Percentiles rank a stretch among this genome's conserved stretches.
phyloP scores from a whole-genome alignment of 495 filamentous ascomycete genomes.

The Penicillium steckii region DNA sequence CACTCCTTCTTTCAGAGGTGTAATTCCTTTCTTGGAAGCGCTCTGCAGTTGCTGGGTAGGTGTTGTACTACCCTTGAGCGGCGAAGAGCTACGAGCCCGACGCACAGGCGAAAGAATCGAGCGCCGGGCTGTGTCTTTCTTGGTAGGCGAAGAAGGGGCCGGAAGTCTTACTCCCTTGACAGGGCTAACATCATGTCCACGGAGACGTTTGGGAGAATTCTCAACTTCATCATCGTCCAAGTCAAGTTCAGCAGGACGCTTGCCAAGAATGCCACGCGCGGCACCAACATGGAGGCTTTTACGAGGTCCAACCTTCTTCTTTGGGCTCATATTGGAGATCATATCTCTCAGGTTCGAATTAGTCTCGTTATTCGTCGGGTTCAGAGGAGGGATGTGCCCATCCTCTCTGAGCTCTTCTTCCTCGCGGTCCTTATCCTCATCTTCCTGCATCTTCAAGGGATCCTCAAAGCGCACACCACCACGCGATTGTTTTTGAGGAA shows the following conservation, averaged over 20 bases:
- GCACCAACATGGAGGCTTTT: conserved; percentile 78
- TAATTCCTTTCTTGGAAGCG: conserved; percentile 16
- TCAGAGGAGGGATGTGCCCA: conserved; percentile 48
- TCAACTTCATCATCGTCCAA: conserved; percentile 61
- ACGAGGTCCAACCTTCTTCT: conserved; percentile 65
- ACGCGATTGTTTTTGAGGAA: conserved; percentile 44
- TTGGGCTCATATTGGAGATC: conserved; percentile 75
- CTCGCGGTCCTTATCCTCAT: conserved; percentile 66
- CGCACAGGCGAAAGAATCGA: conserved; percentile 48
- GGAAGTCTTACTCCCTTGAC: conserved; percentile 72
- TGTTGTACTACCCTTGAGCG: conserved; percentile 34
- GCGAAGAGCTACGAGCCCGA: conserved; percentile 33
- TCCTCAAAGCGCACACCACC: conserved; percentile 64
- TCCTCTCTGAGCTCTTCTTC: conserved; percentile 63
- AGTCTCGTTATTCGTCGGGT: conserved; percentile 56
- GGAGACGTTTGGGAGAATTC: conserved; percentile 66
- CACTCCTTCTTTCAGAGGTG: conserved; percentile 25
- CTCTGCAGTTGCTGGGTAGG: conserved; percentile 28
- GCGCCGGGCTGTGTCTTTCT: conserved; percentile 61
- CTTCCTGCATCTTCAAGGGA: conserved; percentile 62
- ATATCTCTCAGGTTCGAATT: conserved; percentile 69
- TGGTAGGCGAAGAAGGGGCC: conserved; percentile 57
- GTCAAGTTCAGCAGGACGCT: conserved; percentile 71
- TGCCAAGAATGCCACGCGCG: conserved; percentile 71
- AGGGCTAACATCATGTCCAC: conserved; percentile 69